Conservation (phyloP, 2,329 filamentous ascomycete species). For the Cladorrhinum sp. region DNA sequence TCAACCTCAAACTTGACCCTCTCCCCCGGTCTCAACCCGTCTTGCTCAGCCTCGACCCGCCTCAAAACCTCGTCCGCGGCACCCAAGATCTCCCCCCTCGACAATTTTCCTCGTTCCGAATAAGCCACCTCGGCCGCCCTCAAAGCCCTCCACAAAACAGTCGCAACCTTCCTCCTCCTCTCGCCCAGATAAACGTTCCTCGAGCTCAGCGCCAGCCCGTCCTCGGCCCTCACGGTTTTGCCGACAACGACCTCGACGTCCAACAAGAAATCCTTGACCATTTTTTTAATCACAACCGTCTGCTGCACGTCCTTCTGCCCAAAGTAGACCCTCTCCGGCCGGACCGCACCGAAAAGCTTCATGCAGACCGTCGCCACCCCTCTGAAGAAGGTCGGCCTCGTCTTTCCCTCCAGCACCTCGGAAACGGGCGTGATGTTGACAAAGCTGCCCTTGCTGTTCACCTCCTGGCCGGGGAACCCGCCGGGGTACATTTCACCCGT, state of each 20-base stretch:
- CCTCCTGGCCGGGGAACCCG: constrained; percentile 67
- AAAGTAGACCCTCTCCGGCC: constrained; percentile 80
- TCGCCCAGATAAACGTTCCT: constrained; percentile 88
- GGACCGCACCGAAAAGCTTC: constrained; percentile 83
- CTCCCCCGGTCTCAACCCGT: constrained; percentile 53
- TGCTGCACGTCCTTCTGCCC: constrained; percentile 98
- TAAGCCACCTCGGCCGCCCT: constrained; percentile 68
- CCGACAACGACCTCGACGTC: constrained; percentile 71
- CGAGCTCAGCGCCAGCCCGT: constrained; percentile 87
- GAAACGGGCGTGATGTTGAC: constrained; percentile 85
- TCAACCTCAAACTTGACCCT: constrained; percentile 78
- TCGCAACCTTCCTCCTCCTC: constrained; percentile 67
- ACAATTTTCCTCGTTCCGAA: constrained; percentile 46
- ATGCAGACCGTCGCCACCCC: constrained; percentile 96
- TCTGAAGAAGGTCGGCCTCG: constrained; percentile 89
- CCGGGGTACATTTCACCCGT: constrained; percentile 85
- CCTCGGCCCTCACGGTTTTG: constrained; percentile 69
- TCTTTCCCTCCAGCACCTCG: constrained; percentile 77
- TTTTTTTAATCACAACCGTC: constrained; percentile 79
- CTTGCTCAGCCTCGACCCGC: constrained; percentile 57
- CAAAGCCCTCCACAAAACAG: constrained; percentile 69
- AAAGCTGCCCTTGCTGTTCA: constrained; percentile 79
- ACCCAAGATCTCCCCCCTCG: constrained; percentile 66
- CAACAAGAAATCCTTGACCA: constrained; percentile 85
- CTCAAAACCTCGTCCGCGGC: constrained; percentile 63